Base-by-base conservation (phyloP, 495 filamentous ascomycete species). In the Tuber calosporum region DNA sequence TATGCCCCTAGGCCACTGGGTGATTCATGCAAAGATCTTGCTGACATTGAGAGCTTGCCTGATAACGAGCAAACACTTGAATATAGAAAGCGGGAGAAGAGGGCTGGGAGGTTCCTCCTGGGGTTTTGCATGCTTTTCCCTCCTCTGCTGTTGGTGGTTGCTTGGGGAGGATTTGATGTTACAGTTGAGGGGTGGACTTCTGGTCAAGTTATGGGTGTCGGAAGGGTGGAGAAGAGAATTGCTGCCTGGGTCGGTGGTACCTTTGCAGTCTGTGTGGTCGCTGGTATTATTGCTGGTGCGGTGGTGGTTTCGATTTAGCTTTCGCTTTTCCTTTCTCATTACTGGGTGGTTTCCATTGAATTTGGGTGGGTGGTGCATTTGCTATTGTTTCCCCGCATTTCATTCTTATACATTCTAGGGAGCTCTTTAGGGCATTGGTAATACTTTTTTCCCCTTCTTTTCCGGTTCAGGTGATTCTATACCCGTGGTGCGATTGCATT, bases 41-140 rank as follows among this genome's bases (percentile, higher is more conserved):
- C 70, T 20, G 71, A 74, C 17, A 42, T 69, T 22, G 76, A 78
- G 30, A 75, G 39, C 36, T 58, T 69, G 67, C 58, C 69, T 37
- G 67, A 68, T 19, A 66, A 70, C 19, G 38, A 43, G 9, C 45
- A 68, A 30, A 71, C 38, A 36, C 69, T 34, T 7, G 68, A 43
- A 45, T 78, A 77, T 37, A 77, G 76, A 20, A 40, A 38, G 43
- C 70, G 73, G 53, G 76, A 78, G 40, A 78, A 71, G 68, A 78
- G 58, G 42, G 75, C 62, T 17, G 62, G 79, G 5, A 70, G 74
- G 41, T 74, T 72, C 20, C 42, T 80, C 15, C 43, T 78, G 34
- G 75, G 43, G 43, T 45, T 79, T 30, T 81, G 79, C 42, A 5
- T 80, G 30, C 66, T 80, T 11, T 81, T 81, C 66, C 79, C 79